These are phyloP conservation scores for Candida multigemmis DNA, from an alignment of 805 yeast species.

Conservation along the genomic window DNA sequence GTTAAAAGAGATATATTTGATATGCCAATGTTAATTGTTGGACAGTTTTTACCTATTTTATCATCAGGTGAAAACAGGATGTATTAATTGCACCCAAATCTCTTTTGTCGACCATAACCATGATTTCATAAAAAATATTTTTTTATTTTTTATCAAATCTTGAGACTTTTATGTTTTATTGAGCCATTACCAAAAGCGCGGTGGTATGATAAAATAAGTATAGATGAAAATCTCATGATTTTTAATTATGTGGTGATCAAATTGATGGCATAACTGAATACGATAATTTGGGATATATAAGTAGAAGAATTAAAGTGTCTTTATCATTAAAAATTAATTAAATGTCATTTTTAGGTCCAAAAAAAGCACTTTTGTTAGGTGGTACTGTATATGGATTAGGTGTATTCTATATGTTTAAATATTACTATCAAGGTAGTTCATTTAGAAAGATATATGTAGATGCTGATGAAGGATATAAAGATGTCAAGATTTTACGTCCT, in stretches of 20 bases:
- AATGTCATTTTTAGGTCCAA: conserved; percentile 8
- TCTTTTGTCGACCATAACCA: conserved; percentile 1
- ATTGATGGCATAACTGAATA: background rate
- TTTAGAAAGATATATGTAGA: conserved; percentile 19
- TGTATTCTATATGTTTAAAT: conserved; percentile 20
- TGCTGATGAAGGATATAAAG: conserved; percentile 18
- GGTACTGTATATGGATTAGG: conserved; percentile 23
- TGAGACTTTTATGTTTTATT: no score
- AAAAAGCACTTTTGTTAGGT: conserved; percentile 21
- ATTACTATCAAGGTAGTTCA: conserved; percentile 20
- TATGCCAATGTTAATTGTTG: conserved; percentile 76
- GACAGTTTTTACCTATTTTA: conserved; percentile 68
- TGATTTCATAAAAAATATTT: background rate
- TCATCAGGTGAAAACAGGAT: conserved; percentile 17
- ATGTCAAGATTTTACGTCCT: conserved; percentile 16
- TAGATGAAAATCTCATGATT: background rate
- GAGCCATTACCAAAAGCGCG: no score
- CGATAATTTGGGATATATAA: background rate
- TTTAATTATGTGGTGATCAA: background rate
- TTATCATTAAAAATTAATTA: background rate
- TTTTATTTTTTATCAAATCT: no score
- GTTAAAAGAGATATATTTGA: conserved; percentile 78
- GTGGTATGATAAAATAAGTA: background rate
- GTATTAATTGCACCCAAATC: no score
- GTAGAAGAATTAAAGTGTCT: background rate